Evolutionary conservation across 140 eudicot genomes (phyloP).

Genomic region (Cichorium intybus): DNA sequence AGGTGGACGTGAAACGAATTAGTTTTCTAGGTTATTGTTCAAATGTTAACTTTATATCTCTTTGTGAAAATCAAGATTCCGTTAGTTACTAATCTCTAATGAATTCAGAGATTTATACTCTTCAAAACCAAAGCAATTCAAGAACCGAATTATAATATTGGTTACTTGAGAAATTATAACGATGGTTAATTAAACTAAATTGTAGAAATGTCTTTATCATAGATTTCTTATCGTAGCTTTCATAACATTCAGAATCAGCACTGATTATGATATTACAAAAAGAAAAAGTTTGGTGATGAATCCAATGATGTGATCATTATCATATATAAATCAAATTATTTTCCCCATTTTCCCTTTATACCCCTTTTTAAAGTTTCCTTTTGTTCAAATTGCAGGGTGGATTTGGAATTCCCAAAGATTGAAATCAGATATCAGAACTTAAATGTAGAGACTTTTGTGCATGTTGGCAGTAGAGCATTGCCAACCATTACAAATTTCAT

Average conservation of each 20-base stretch:
- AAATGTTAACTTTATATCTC: not conserved
- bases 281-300: not conserved
- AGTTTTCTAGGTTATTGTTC: not conserved
- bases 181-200: not conserved
- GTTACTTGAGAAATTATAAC: no score
- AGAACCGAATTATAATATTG: not conserved
- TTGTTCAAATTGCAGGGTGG: slow-evolving; percentile 60
- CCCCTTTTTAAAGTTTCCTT: slow-evolving; percentile 1
- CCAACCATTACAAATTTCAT: slow-evolving; percentile 92
- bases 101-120: not conserved
- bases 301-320: slow-evolving; percentile 1
- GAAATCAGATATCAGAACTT: slow-evolving; percentile 89
- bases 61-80: not conserved
- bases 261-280: not conserved
- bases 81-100: not conserved
- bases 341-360: not conserved
- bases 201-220: not conserved
- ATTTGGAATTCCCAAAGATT: slow-evolving; percentile 87
- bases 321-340: not conserved
- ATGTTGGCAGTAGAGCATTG: slow-evolving; percentile 95
- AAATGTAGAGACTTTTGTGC: slow-evolving; percentile 69
- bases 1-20: slow-evolving; percentile 1
- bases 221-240: slow-evolving; percentile 1
- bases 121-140: not conserved
- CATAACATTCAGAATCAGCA: not conserved